A percentile compares a stretch with the other conserved stretches of the same genome.
These are phyloP conservation scores for Platanus orientalis DNA, from an alignment of 164 flowering plant genomes.

Conservation along the genomic window DNA sequence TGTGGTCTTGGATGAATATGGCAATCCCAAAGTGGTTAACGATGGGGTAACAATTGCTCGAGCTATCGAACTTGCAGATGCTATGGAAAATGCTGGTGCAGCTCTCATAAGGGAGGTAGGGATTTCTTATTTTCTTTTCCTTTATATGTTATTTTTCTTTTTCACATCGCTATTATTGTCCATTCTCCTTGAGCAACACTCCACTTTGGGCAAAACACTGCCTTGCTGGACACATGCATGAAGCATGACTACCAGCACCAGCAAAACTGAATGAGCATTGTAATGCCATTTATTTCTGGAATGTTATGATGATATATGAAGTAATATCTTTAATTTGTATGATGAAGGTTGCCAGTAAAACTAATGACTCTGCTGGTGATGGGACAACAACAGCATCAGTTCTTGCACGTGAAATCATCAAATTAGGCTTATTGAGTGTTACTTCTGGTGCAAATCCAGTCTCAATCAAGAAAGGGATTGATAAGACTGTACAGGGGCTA, in stretches of 20 bases:
- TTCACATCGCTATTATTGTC: no score
- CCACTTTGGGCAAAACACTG: no score
- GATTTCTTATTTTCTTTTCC: no score
- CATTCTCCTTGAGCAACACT: no score
- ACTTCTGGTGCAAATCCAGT: conserved; percentile 99
- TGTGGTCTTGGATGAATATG: conserved; percentile 92
- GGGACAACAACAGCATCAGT: conserved; percentile 97
- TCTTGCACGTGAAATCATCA: conserved; percentile 94
- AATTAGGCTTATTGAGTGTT: conserved; percentile 76
- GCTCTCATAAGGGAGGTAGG: conserved; percentile 91
- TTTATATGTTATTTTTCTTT: no score
- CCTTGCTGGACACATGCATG: no score
- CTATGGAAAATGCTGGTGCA: conserved; percentile 99
- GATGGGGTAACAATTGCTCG: conserved; percentile 99
- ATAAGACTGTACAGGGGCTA: conserved; percentile 69
- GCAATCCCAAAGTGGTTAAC: conserved; percentile 89
- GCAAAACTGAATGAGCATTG: no score
- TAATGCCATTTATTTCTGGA: no score
- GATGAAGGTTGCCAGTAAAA: conserved; percentile 89
- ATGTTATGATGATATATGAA: neutral
- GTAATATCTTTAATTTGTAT: conserved; percentile 4
- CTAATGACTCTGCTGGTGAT: conserved; percentile 99
- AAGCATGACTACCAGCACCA: no score
- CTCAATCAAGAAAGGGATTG: conserved; percentile 83
- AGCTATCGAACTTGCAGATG: conserved; percentile 88